A percentile compares a stretch with the other conserved stretches of the same genome.
phyloP scores from a whole-genome alignment of 345 rosid species.

The Eucalyptus brandiana region DNA sequence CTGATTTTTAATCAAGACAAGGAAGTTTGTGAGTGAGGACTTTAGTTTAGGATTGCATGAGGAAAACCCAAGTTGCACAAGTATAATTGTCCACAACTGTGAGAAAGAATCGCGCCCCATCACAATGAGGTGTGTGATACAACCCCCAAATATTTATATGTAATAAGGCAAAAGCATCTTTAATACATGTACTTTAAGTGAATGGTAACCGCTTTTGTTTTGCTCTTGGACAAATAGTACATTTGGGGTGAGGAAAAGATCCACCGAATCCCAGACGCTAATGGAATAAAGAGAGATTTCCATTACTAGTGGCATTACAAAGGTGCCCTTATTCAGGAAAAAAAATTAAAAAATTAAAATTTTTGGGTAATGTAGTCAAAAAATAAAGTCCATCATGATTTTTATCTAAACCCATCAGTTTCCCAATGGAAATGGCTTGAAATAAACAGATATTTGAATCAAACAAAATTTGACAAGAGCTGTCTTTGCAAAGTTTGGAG shows the following conservation, averaged over 20 bases:
- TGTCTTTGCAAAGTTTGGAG: not conserved
- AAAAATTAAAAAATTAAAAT: too few relatives aligned
- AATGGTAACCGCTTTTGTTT: not conserved
- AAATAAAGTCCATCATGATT: not conserved
- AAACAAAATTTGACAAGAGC: not conserved
- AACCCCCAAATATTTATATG: not conserved
- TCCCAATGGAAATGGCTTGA: not conserved
- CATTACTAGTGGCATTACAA: not conserved
- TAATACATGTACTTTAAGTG: not conserved
- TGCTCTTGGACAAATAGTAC: not conserved
- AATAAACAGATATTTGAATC: too few relatives aligned
- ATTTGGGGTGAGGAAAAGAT: not conserved
- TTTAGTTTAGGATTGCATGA: not conserved
- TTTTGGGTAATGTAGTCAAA: not conserved
- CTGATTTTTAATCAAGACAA: not conserved
- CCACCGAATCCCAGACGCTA: rapidly evolving
- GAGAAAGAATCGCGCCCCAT: not conserved
- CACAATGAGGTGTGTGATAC: not conserved
- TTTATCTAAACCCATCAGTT: not conserved
- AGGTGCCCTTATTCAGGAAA: not conserved
- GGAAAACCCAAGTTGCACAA: not conserved
- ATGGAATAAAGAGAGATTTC: not conserved
- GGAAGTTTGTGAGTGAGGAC: not conserved
- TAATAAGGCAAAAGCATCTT: not conserved
- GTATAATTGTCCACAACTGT: not conserved